Percentiles rank a stretch among this genome's conserved stretches.
These are phyloP conservation scores for Dichotomopilus funicola DNA, from an alignment of 2,329 filamentous ascomycete species.

Conservation along the genomic window DNA sequence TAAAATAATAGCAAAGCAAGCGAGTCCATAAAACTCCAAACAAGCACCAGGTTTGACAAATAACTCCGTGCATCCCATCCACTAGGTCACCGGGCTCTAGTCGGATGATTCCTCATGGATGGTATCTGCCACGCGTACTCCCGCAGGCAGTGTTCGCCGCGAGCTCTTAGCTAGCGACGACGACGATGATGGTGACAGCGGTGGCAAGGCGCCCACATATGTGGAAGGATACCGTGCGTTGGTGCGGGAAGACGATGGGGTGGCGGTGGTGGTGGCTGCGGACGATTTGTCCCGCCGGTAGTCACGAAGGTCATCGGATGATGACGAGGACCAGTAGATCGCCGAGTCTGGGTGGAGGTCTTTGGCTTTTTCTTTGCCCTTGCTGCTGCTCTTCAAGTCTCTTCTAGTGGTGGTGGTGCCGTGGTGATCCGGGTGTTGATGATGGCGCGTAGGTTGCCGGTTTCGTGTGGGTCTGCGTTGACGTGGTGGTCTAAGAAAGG, in stretches of 20 bases:
- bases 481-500: not conserved
- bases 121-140: conserved; percentile 5
- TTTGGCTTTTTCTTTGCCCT: not conserved
- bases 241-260: too few species aligned
- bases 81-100: not conserved
- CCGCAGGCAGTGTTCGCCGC: not conserved
- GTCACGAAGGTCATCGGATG: not conserved
- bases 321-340: not conserved
- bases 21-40: not conserved
- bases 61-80: not conserved
- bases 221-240: too few species aligned
- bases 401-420: not conserved
- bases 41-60: not conserved
- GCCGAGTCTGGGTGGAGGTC: not conserved
- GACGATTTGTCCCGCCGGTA: not conserved
- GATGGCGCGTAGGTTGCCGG: not conserved
- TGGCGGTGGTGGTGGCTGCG: not conserved
- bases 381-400: not conserved
- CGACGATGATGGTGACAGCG: not conserved
- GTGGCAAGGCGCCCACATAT: not conserved
- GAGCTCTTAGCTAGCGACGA: not conserved
- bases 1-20: not conserved
- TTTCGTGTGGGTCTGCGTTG: not conserved
- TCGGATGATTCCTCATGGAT: conserved; percentile 10
- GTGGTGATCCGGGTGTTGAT: not conserved